Conservation (phyloP, 768 basidiomycete species). For the Leccinum longicurvipes region DNA sequence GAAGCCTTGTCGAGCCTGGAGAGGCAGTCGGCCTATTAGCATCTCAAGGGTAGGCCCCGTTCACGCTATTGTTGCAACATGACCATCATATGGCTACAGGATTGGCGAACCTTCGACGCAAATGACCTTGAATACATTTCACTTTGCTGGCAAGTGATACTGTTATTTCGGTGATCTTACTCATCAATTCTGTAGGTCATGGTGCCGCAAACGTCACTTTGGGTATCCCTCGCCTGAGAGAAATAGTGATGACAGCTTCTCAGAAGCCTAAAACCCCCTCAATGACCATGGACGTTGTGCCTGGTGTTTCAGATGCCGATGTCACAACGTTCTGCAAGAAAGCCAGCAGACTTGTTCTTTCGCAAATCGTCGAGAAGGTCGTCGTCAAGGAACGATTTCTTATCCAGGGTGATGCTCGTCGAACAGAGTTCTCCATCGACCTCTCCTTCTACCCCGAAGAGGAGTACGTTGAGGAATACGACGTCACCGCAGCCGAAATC, state of each 20-base stretch:
- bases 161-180: not conserved
- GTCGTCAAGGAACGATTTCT: constrained; percentile 75
- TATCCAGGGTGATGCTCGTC: constrained; percentile 62
- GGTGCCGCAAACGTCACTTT: constrained; percentile 99
- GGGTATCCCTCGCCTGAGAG: constrained; percentile 96
- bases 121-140: constrained; percentile 99
- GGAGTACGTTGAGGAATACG: constrained; percentile 84
- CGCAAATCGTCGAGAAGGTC: constrained; percentile 84
- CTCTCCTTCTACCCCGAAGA: constrained; percentile 82
- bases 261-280: constrained; percentile 95
- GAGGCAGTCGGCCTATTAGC: constrained; percentile 98
- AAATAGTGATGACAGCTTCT: constrained; percentile 99
- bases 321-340: constrained; percentile 83
- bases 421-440: constrained; percentile 75
- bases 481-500: constrained; percentile 68
- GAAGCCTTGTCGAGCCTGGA: constrained; percentile 92
- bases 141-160: constrained; percentile 79
- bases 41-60: constrained; percentile 79
- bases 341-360: constrained; percentile 79
- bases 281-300: constrained; percentile 79
- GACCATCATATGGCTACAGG: constrained; percentile 40
- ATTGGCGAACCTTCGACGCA: constrained; percentile 99
- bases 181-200: constrained; percentile 59
- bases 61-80: not conserved
- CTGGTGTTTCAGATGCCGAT: constrained; percentile 48